These are phyloP conservation scores for Deinandra increscens DNA, from an alignment of 129 eudicot genomes.

Conservation along the genomic window DNA sequence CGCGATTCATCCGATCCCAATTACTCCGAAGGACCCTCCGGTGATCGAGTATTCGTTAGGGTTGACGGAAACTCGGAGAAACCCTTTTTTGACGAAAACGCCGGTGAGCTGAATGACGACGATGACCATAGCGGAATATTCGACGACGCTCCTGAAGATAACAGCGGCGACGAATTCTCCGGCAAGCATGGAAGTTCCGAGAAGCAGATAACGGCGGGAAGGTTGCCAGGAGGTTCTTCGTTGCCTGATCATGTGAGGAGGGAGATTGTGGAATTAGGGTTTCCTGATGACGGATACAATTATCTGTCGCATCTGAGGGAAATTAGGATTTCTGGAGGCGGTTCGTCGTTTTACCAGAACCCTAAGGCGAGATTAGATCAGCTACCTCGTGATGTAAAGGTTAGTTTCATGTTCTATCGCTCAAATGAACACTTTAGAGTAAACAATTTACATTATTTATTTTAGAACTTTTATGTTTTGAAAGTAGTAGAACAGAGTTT, in stretches of 20 bases:
- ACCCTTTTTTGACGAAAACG: conserved; percentile 42
- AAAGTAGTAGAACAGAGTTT: not conserved
- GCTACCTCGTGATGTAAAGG: conserved; percentile 84
- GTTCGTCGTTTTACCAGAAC: conserved; percentile 66
- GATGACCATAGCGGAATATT: conserved; percentile 36
- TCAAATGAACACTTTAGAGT: not conserved
- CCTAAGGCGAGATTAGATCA: conserved; percentile 58
- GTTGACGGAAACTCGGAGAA: conserved; percentile 63
- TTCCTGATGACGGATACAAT: conserved; percentile 98
- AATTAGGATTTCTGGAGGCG: conserved; percentile 79
- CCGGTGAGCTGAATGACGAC: conserved; percentile 22
- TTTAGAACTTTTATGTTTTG: not conserved
- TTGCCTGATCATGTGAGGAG: conserved; percentile 75
- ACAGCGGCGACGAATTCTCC: conserved; percentile 29
- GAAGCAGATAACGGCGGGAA: conserved; percentile 22
- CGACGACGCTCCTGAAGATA: conserved; percentile 70
- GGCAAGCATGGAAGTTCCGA: conserved; percentile 35
- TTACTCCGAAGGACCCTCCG: conserved; percentile 57
- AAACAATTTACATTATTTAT: not conserved
- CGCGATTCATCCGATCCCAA: conserved; percentile 81
- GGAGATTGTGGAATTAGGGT: conserved; percentile 89
- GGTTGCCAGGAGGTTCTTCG: conserved; percentile 28
- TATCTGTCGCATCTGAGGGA: conserved; percentile 83
- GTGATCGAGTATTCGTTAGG: conserved; percentile 77
- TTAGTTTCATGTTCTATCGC: conserved; percentile 13